Conservation (phyloP, 805 yeast species). For the Novakomyces olei region DNA sequence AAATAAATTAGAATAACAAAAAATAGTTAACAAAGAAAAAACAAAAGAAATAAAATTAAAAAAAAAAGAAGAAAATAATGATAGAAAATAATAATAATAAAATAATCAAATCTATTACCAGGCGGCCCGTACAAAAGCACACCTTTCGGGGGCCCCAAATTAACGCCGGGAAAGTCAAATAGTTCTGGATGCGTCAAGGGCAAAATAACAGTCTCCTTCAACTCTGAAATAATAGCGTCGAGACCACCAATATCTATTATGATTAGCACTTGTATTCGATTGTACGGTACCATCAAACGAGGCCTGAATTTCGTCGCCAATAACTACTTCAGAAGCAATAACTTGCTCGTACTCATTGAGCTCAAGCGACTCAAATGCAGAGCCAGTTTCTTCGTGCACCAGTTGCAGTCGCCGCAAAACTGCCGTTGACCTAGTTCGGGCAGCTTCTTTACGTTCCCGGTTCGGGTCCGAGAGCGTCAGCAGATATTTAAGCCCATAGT, state of each 20-base stretch:
- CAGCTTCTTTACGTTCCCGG: too few relatives aligned
- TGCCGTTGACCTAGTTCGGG: too few relatives aligned
- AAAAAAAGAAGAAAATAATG: too few relatives aligned
- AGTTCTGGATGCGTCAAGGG: constrained; percentile 36
- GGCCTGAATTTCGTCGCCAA: constrained; percentile 63
- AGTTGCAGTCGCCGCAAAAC: too few relatives aligned
- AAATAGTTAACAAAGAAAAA: too few relatives aligned
- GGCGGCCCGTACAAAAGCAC: constrained; percentile 88
- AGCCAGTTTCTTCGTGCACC: too few relatives aligned
- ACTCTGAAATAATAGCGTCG: constrained; percentile 57
- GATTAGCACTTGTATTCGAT: neutral
- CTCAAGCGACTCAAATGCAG: constrained; percentile 15
- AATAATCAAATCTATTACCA: too few relatives aligned
- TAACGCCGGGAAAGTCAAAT: constrained; percentile 2
- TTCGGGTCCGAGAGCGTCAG: too few relatives aligned
- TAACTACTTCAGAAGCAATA: constrained; percentile 55
- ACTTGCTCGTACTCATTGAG: constrained; percentile 55
- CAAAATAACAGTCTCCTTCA: constrained; percentile 68
- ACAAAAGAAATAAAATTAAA: too few relatives aligned
- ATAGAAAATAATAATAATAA: too few relatives aligned
- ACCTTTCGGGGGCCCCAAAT: constrained; percentile 69
- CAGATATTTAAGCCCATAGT: too few relatives aligned
- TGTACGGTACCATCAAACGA: constrained; percentile 26
- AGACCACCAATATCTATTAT: constrained; percentile 67
- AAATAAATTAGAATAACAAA: too few relatives aligned